phyloP scores from a whole-genome alignment of 1,284 basidiomycete genomes.

The Puccinia novopanici region DNA sequence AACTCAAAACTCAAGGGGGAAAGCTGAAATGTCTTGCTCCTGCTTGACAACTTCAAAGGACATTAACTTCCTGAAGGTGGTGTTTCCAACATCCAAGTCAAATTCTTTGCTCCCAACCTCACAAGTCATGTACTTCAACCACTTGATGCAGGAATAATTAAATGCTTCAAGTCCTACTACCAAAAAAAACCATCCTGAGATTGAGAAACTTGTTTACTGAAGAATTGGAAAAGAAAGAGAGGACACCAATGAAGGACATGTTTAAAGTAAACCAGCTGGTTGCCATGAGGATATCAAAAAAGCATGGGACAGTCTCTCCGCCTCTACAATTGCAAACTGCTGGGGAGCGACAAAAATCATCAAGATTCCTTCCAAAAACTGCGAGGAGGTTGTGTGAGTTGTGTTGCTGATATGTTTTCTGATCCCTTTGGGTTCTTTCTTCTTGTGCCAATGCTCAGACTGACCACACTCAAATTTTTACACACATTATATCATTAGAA shows the following conservation, averaged over 20 bases:
- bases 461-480: neutral
- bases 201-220: neutral
- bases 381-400: neutral
- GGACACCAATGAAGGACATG: neutral
- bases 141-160: constrained; percentile 50
- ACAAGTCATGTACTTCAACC: constrained; percentile 49
- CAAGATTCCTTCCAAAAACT: neutral
- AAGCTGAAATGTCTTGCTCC: neutral
- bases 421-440: too few species aligned
- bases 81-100: constrained; percentile 47
- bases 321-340: neutral
- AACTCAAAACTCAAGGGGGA: constrained; percentile 1
- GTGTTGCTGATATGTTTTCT: too few species aligned
- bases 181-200: neutral
- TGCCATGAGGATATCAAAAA: constrained; percentile 20
- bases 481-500: too few species aligned
- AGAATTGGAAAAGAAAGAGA: neutral
- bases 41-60: constrained; percentile 50
- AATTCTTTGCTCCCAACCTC: constrained; percentile 46
- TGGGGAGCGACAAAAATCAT: constrained; percentile 2
- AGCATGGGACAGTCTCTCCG: neutral
- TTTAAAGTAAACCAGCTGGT: too few species aligned
- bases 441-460: neutral
- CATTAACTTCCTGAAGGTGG: constrained; percentile 26
- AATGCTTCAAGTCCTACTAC: too few species aligned